These are phyloP conservation scores for Aspergillus sp. DNA, from an alignment of 2,329 filamentous ascomycete genomes.

Conservation along the genomic window DNA sequence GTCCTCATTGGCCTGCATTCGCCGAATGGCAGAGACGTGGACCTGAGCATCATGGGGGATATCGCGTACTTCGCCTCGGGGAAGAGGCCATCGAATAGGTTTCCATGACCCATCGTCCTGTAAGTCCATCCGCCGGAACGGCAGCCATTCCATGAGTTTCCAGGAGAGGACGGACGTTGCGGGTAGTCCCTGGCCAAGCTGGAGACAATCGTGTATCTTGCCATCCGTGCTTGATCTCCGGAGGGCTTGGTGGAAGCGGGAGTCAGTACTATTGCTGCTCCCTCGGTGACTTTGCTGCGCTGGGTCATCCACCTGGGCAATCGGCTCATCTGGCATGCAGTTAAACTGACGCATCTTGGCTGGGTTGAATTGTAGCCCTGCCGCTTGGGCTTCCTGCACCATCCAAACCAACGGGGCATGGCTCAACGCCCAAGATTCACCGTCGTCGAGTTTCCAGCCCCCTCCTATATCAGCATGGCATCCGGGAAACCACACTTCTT, in stretches of 20 bases:
- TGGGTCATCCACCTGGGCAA: slow-evolving; percentile 4
- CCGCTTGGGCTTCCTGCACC: slow-evolving; percentile 61
- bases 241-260: slow-evolving; percentile 58
- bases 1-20: slow-evolving; percentile 60
- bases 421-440: slow-evolving; percentile 59
- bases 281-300: neutral
- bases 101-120: slow-evolving; percentile 71
- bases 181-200: slow-evolving; percentile 60
- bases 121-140: slow-evolving; percentile 77
- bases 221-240: slow-evolving; percentile 53
- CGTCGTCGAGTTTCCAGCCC: slow-evolving; percentile 62
- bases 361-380: slow-evolving; percentile 68
- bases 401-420: slow-evolving; percentile 70
- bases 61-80: slow-evolving; percentile 73
- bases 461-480: slow-evolving; percentile 77
- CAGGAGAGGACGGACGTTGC: slow-evolving; percentile 60
- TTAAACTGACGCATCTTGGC: slow-evolving; percentile 65
- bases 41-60: slow-evolving; percentile 68
- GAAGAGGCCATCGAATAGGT: slow-evolving; percentile 75
- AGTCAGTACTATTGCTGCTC: slow-evolving; percentile 18
- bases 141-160: slow-evolving; percentile 78
- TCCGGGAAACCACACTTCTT: slow-evolving; percentile 73
- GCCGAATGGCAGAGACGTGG: slow-evolving; percentile 71
- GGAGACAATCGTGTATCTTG: slow-evolving; percentile 68
- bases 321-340: slow-evolving; percentile 49